A percentile compares a stretch with the other conserved stretches of the same genome.
Evolutionary conservation across 768 basidiomycete genomes (phyloP).

Genomic region (Mycena latifolia): DNA sequence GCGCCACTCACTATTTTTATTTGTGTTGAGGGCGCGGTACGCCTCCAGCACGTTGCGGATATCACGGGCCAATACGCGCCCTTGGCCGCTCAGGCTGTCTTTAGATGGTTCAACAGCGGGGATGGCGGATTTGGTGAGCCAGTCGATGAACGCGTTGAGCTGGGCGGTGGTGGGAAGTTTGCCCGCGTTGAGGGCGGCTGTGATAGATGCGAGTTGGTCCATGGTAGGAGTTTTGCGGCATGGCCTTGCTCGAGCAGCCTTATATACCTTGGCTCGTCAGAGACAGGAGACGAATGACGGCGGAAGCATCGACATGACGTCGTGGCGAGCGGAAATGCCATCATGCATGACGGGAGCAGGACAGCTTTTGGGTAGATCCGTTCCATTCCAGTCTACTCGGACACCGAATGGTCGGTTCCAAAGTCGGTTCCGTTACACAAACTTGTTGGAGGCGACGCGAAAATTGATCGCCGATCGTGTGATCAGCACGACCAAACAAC

Average conservation of each 20-base stretch:
- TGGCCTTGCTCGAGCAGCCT: neutral
- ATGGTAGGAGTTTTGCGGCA: constrained; percentile 37
- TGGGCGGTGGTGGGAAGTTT: constrained; percentile 78
- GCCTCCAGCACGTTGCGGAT: constrained; percentile 67
- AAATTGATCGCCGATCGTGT: too few species aligned
- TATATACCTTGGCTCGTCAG: neutral
- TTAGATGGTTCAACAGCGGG: constrained; percentile 56
- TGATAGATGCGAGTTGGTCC: constrained; percentile 72
- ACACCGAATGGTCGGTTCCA: too few species aligned
- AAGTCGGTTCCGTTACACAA: too few species aligned
- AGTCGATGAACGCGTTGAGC: constrained; percentile 64
- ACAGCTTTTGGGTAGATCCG: too few species aligned
- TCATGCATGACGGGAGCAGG: constrained; percentile 11
- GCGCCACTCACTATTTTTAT: constrained; percentile 67
- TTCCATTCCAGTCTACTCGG: too few species aligned
- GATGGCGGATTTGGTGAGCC: constrained; percentile 63
- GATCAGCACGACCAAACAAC: too few species aligned
- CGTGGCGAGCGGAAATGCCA: neutral
- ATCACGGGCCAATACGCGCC: constrained; percentile 62
- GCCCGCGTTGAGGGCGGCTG: constrained; percentile 78
- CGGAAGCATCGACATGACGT: constrained; percentile 6
- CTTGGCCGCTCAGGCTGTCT: constrained; percentile 66
- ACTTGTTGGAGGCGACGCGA: too few species aligned
- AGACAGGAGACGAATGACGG: neutral
- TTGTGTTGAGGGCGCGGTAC: constrained; percentile 63